Conservation (phyloP, 163 green algal genomes). For the Scenedesmus sp. region DNA sequence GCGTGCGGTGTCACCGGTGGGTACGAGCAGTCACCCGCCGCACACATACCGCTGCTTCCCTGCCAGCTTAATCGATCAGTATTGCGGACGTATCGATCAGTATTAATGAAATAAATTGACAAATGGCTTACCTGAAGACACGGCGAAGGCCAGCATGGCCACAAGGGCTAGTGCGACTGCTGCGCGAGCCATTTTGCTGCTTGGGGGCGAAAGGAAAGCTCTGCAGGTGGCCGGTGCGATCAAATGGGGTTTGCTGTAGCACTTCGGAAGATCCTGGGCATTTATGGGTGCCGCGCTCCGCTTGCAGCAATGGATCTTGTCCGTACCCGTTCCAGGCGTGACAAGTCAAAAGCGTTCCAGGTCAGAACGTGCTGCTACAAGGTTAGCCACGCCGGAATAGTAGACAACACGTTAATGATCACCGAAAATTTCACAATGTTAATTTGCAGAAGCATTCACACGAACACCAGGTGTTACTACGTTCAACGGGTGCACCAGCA, state of each 20-base stretch:
- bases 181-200: background rate
- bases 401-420: no score
- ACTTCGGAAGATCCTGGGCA: no score
- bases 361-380: background rate
- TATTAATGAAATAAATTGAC: background rate
- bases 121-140: background rate
- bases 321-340: background rate
- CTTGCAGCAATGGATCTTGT: background rate
- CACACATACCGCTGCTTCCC: background rate
- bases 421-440: no score
- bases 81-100: background rate
- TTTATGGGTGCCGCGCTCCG: no score
- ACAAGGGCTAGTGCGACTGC: background rate
- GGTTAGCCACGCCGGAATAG: no score
- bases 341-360: background rate
- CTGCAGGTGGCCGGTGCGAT: background rate
- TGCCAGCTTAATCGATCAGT: background rate
- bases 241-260: no score
- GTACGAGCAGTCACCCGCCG: background rate
- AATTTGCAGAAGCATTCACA: no score
- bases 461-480: no score
- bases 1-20: background rate
- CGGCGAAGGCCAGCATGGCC: background rate
- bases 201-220: background rate
- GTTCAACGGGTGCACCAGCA: no score